These are phyloP conservation scores for Crassisporium funariophilum DNA, from an alignment of 768 basidiomycete species.

Conservation along the genomic window DNA sequence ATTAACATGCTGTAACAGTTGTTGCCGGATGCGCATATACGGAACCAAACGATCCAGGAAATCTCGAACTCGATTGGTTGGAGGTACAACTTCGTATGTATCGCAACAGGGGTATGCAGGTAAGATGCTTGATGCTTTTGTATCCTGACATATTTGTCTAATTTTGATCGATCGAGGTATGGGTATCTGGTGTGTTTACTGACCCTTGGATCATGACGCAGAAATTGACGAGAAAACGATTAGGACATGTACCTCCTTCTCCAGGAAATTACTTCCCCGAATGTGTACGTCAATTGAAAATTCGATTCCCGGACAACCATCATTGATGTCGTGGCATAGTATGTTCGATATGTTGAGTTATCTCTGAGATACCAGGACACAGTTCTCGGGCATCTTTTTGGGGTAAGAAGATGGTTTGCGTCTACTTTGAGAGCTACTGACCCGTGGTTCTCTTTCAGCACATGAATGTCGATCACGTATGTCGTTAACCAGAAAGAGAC, in stretches of 20 bases:
- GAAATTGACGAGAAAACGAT: constrained; percentile 20
- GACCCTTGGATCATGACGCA: constrained; percentile 46
- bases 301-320: constrained; percentile 6
- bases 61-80: constrained; percentile 87
- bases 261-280: constrained; percentile 80
- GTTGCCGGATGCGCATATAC: constrained; percentile 72
- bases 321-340: constrained; percentile 35
- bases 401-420: constrained; percentile 42
- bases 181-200: constrained; percentile 34
- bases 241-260: constrained; percentile 87
- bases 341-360: constrained; percentile 71
- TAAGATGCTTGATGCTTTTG: constrained; percentile 32
- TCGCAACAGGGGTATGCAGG: constrained; percentile 73
- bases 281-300: constrained; percentile 57
- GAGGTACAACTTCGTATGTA: constrained; percentile 78
- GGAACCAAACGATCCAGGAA: constrained; percentile 79
- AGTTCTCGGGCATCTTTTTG: constrained; percentile 83
- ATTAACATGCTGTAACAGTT: constrained; percentile 49
- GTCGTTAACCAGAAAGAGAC: constrained; percentile 17
- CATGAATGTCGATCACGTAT: constrained; percentile 84
- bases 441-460: constrained; percentile 44
- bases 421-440: constrained; percentile 12
- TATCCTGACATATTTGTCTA: constrained; percentile 11
- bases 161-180: constrained; percentile 20
- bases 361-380: constrained; percentile 86